Evolutionary conservation across 2,329 filamentous ascomycete species (phyloP).

Genomic region (Botrytis fragariae): DNA sequence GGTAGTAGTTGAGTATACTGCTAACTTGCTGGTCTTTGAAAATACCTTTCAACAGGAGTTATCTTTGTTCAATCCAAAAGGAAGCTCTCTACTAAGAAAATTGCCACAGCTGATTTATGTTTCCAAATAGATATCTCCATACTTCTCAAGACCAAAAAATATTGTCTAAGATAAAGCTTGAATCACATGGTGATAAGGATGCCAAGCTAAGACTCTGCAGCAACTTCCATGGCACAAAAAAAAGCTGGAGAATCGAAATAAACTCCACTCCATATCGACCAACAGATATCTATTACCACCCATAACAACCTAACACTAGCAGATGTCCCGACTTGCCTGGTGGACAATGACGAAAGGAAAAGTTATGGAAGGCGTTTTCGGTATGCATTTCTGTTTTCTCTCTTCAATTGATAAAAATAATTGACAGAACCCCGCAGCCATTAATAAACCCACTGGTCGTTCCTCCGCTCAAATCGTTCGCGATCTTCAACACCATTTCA

Average conservation of each 20-base stretch:
- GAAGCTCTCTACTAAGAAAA: background rate
- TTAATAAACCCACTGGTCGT: slow-evolving; percentile 86
- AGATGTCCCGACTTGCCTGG: slow-evolving; percentile 29
- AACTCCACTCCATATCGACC: background rate
- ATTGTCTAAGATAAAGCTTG: background rate
- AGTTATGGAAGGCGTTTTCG: slow-evolving; percentile 62
- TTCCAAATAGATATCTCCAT: background rate
- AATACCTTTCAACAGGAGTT: background rate
- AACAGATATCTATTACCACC: background rate
- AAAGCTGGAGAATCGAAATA: background rate
- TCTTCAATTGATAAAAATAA: slow-evolving; percentile 3
- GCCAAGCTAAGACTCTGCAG: background rate
- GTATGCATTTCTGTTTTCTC: slow-evolving; percentile 41
- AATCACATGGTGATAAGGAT: slow-evolving; percentile 14
- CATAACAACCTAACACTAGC: slow-evolving; percentile 12
- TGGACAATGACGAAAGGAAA: slow-evolving; percentile 41
- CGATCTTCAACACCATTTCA: slow-evolving; percentile 81
- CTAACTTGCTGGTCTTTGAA: background rate
- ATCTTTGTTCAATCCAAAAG: background rate
- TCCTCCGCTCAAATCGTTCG: slow-evolving; percentile 90
- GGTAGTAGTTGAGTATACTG: too few relatives aligned
- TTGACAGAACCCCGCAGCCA: slow-evolving; percentile 54
- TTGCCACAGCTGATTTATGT: background rate
- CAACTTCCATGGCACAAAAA: background rate
- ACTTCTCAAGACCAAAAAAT: background rate